Evolutionary conservation across 1,139 yeast species (phyloP).

Genomic region (Candida albicans): DNA sequence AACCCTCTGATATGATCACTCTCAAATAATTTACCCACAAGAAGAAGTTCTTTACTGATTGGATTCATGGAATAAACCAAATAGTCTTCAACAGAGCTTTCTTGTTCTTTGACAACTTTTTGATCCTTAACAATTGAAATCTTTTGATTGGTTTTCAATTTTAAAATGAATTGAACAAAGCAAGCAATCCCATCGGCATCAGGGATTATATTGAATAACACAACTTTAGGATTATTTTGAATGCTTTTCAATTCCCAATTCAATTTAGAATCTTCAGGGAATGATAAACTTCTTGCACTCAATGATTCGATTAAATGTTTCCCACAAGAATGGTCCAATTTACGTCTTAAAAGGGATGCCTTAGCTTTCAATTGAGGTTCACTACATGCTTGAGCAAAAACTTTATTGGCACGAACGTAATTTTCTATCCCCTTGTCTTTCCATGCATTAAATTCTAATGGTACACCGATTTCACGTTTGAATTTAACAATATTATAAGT

Average conservation of each 20-base stretch:
- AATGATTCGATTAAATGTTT: conserved; percentile 34
- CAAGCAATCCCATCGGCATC: conserved; percentile 68
- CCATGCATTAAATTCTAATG: conserved; percentile 43
- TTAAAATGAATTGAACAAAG: conserved; percentile 73
- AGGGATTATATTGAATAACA: conserved; percentile 60
- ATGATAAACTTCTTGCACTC: conserved; percentile 28
- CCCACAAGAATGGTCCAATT: conserved; percentile 37
- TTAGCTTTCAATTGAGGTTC: conserved; percentile 16
- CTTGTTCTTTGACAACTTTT: conserved; percentile 35
- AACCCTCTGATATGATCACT: conserved; percentile 46
- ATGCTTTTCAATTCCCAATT: conserved; percentile 78
- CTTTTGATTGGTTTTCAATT: conserved; percentile 71
- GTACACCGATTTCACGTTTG: conserved; percentile 41
- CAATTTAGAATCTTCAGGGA: conserved; percentile 61
- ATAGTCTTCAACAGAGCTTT: conserved; percentile 68
- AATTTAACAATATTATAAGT: conserved; percentile 44
- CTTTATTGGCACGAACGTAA: conserved; percentile 42
- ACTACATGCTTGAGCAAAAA: conserved; percentile 45
- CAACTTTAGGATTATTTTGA: conserved; percentile 68
- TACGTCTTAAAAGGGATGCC: conserved; percentile 25
- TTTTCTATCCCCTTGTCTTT: conserved; percentile 45
- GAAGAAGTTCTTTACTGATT: conserved; percentile 57
- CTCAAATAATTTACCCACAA: conserved; percentile 84
- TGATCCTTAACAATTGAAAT: conserved; percentile 48
- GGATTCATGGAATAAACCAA: conserved; percentile 78